A percentile compares a stretch with the other conserved stretches of the same genome.
Evolutionary conservation across 2,329 filamentous ascomycete genomes (phyloP).

Genomic region (Raffaelea deltoideospora): DNA sequence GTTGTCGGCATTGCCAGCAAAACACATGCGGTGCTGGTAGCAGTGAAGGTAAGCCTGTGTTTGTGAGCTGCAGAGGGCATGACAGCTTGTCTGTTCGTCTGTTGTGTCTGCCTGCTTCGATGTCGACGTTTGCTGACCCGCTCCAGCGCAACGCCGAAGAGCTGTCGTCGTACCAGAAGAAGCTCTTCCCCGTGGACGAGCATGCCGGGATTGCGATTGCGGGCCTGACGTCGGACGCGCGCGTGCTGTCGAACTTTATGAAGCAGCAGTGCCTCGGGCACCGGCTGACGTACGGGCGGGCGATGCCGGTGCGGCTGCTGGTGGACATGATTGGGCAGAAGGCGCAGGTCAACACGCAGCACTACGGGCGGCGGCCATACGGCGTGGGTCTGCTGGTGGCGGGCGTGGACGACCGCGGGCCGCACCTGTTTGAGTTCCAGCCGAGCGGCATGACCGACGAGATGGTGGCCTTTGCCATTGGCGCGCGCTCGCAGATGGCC

Average conservation of each 20-base stretch:
- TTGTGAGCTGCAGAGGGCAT: too few species aligned
- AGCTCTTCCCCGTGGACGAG: constrained; percentile 91
- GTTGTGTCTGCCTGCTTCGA: not conserved
- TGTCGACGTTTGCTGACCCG: not conserved
- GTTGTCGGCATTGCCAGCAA: constrained; percentile 96
- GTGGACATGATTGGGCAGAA: constrained; percentile 89
- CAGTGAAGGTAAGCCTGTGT: constrained; percentile 61
- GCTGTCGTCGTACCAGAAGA: constrained; percentile 99
- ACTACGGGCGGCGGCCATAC: constrained; percentile 92
- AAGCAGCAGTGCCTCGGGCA: constrained; percentile 96
- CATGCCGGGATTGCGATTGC: constrained; percentile 93
- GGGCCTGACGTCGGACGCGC: constrained; percentile 91
- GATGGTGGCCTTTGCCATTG: constrained; percentile 93
- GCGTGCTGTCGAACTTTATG: constrained; percentile 99
- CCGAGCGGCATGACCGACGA: constrained; percentile 91
- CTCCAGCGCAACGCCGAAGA: constrained; percentile 94
- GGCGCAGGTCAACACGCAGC: constrained; percentile 94
- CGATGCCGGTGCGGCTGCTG: constrained; percentile 79
- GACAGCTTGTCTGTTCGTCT: not conserved
- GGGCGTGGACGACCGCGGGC: constrained; percentile 83
- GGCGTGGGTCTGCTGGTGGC: constrained; percentile 86
- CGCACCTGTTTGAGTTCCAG: constrained; percentile 97
- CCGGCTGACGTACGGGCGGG: constrained; percentile 87
- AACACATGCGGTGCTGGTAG: constrained; percentile 90
- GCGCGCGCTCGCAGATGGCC: constrained; percentile 92